A percentile compares a stretch with the other conserved stretches of the same genome.
Evolutionary conservation across 495 filamentous ascomycete genomes (phyloP).

Genomic region (Jackrogersella minutella): DNA sequence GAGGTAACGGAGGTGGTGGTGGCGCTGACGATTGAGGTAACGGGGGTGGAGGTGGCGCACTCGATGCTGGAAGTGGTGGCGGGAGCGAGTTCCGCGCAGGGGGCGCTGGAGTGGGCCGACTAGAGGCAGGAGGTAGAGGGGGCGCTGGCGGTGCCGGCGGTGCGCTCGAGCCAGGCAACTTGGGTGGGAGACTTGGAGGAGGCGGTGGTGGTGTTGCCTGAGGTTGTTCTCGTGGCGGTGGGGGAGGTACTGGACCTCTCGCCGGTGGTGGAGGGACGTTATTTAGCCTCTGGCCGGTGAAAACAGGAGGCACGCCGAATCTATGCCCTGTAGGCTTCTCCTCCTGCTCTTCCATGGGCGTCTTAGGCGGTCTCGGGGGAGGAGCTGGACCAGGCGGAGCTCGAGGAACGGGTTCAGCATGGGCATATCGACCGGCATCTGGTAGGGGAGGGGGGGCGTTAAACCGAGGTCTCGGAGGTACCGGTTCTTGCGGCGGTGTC

Average conservation of each 20-base stretch:
- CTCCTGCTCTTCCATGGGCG: constrained; percentile 72
- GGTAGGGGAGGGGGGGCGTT: constrained; percentile 84
- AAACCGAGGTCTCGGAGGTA: constrained; percentile 68
- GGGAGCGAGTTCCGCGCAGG: constrained; percentile 44
- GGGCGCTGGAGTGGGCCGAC: constrained; percentile 42
- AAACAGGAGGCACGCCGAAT: constrained; percentile 85
- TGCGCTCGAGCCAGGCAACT: constrained; percentile 65
- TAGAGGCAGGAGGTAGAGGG: constrained; percentile 42
- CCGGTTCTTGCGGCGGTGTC: constrained; percentile 65
- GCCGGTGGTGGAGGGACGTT: constrained; percentile 78
- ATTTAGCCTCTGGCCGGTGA: constrained; percentile 66
- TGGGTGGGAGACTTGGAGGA: constrained; percentile 74
- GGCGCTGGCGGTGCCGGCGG: constrained; percentile 70
- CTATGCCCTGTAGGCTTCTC: constrained; percentile 55
- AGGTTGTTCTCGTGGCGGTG: constrained; percentile 67
- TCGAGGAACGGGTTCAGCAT: constrained; percentile 64
- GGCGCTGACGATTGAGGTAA: constrained; percentile 50
- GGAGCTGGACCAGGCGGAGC: constrained; percentile 78
- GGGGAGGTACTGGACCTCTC: constrained; percentile 70
- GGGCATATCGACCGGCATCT: constrained; percentile 83
- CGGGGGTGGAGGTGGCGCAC: constrained; percentile 48
- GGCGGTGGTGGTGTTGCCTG: constrained; percentile 50
- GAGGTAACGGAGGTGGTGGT: constrained; percentile 49
- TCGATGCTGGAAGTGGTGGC: constrained; percentile 50
- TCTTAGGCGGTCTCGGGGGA: constrained; percentile 88